A percentile compares a stretch with the other conserved stretches of the same genome.
phyloP scores from a whole-genome alignment of 1,284 basidiomycete genomes.

The Ganoderma sinense region DNA sequence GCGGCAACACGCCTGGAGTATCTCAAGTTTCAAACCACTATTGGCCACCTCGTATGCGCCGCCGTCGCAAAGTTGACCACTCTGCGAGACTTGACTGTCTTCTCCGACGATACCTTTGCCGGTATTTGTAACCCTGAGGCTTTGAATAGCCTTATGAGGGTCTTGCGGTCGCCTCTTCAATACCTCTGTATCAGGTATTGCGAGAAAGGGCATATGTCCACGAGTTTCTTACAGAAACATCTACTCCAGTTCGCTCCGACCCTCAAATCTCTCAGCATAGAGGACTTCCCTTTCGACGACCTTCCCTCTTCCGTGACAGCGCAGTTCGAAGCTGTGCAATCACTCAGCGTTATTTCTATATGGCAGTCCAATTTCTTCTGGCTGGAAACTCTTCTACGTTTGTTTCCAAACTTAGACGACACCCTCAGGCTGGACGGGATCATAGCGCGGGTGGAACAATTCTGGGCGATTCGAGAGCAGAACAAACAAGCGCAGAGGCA shows the following conservation, averaged over 20 bases:
- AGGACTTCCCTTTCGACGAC: background rate
- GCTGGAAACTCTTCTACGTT: background rate
- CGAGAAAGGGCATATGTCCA: background rate
- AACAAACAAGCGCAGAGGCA: background rate
- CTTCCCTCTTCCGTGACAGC: background rate
- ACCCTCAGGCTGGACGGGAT: background rate
- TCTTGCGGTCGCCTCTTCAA: background rate
- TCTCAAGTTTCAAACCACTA: background rate
- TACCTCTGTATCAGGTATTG: background rate
- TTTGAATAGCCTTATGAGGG: background rate
- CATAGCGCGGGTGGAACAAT: background rate
- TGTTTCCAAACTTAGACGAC: background rate
- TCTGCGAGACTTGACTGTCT: background rate
- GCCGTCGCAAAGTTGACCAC: background rate
- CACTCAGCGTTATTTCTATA: background rate
- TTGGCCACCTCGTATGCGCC: background rate
- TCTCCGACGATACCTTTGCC: no score
- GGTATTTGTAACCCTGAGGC: background rate
- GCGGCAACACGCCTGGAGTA: background rate
- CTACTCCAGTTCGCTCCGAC: background rate
- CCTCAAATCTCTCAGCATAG: background rate
- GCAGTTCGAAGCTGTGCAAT: background rate
- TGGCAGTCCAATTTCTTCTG: background rate
- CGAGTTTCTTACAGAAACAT: background rate
- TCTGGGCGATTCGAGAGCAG: background rate